A percentile compares a stretch with the other conserved stretches of the same genome.
These are phyloP conservation scores for Apophysomyces elegans DNA, from an alignment of 371 early-diverging fungal genomes.

Conservation along the genomic window DNA sequence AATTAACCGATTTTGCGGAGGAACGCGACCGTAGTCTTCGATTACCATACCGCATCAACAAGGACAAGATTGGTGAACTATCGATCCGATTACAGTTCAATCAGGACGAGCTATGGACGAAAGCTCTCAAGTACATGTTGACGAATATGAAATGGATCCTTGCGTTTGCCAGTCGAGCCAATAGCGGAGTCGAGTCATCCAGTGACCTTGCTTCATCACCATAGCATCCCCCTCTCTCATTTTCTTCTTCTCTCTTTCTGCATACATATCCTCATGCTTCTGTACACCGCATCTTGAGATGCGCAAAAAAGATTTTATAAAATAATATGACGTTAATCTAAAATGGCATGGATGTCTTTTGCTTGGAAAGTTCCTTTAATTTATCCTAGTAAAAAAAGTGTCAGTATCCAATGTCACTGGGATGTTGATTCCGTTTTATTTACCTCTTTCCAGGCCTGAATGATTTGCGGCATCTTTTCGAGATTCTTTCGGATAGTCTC, in stretches of 20 bases:
- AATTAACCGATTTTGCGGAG: constrained; percentile 83
- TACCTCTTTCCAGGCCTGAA: constrained; percentile 58
- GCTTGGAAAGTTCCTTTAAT: constrained; percentile 49
- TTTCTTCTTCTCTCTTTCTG: neutral
- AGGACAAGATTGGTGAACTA: constrained; percentile 88
- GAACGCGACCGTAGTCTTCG: constrained; percentile 73
- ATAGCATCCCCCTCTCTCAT: neutral
- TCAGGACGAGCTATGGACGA: constrained; percentile 91
- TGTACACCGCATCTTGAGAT: constrained; percentile 8
- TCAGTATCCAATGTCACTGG: neutral
- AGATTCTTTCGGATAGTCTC: constrained; percentile 47
- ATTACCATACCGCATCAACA: constrained; percentile 86
- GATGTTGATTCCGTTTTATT: neutral
- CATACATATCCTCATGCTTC: neutral
- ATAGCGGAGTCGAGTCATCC: constrained; percentile 22
- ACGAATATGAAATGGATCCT: constrained; percentile 87
- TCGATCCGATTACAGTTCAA: constrained; percentile 88
- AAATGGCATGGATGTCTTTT: constrained; percentile 54
- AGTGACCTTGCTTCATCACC: constrained; percentile 8
- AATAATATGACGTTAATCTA: constrained; percentile 22
- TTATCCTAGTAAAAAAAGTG: constrained; percentile 34
- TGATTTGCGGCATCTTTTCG: constrained; percentile 55
- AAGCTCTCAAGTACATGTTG: constrained; percentile 87
- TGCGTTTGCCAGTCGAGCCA: constrained; percentile 69
- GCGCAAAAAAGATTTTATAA: constrained; percentile 5